Evolutionary conservation across 305 asterid species (phyloP), one percentile per base, ranked within the genome.

Genomic region (Fraxinus paxiana): DNA sequence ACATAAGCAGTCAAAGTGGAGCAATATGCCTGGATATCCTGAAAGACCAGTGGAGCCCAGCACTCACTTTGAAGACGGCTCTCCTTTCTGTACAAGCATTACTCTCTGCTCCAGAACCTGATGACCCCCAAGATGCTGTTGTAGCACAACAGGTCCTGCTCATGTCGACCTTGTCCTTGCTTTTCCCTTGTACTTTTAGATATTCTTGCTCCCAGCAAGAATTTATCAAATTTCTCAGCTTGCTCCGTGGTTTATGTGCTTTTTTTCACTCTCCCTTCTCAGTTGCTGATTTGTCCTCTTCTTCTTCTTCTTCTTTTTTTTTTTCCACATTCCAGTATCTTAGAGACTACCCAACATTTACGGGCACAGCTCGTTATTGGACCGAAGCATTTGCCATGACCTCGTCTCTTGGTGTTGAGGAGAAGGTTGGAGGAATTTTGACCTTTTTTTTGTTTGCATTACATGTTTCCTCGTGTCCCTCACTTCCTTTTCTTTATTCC

Each of bases 41-140:
- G 84, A 92, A 92, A 88, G 97, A 91, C 82, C 96, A 94, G 75
- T 95, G 99, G 99, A 95, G 99, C 89, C 99, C 99, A 6, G 99
- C 99, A 0, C 89, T 94, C 54, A 95, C 97, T 78, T 81, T 95
- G 88, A 92, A 93, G 87, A 94, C 97, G 4, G 97, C 98, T 24
- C 96, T 96, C 37, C 96, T 96, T 79, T 96, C 99, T 74, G 63
- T 96, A 48, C 99, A 96, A 89, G 98, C 99, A 51, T 84, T 96
- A 61, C 92, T 96, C 65, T 96, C 98, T 85, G 87, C 99, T 72
- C 99, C 98, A 18, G 94, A 91, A 85, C 99, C 99, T 2, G 96
- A 87, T 80, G 98, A 96, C 84, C 99, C 99, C 59, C 99, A 94
- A 81, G 99, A 96, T 86, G 99, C 97, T 59, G 98, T 92, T 30